phyloP scores from a whole-genome alignment of 257 asterid species.

The Ilex aquifolium region DNA sequence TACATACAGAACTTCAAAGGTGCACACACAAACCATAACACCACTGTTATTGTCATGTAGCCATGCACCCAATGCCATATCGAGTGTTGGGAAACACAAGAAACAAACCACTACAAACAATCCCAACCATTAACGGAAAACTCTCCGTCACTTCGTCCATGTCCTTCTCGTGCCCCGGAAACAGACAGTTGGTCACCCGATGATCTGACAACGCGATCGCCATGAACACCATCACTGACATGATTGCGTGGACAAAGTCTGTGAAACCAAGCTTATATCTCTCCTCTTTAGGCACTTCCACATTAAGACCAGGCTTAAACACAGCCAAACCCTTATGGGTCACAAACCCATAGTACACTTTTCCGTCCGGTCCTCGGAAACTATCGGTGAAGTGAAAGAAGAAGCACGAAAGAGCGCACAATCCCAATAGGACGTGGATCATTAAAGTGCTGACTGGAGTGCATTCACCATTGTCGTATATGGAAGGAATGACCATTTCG shows the following conservation, averaged over 20 bases:
- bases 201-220: slow-evolving; percentile 83
- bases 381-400: slow-evolving; percentile 96
- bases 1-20: too few species aligned
- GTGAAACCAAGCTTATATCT: slow-evolving; percentile 51
- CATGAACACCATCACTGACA: slow-evolving; percentile 74
- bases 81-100: slow-evolving; percentile 87
- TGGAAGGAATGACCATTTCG: slow-evolving; percentile 86
- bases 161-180: slow-evolving; percentile 67
- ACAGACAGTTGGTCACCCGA: slow-evolving; percentile 70
- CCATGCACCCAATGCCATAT: slow-evolving; percentile 73
- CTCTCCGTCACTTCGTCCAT: slow-evolving; percentile 85
- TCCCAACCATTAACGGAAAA: slow-evolving; percentile 85
- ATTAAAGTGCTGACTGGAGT: slow-evolving; percentile 54
- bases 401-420: slow-evolving; percentile 82
- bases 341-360: slow-evolving; percentile 75
- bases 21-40: too few species aligned
- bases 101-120: slow-evolving; percentile 74
- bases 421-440: slow-evolving; percentile 50
- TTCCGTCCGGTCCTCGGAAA: slow-evolving; percentile 73
- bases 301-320: slow-evolving; percentile 62
- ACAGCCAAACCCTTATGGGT: slow-evolving; percentile 67
- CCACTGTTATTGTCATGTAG: slow-evolving; percentile 25
- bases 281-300: slow-evolving; percentile 66
- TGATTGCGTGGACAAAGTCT: slow-evolving; percentile 62
- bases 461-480: slow-evolving; percentile 61